A percentile compares a stretch with the other conserved stretches of the same genome.
Evolutionary conservation across 805 yeast genomes (phyloP).

Genomic region (Lachancea sp.): DNA sequence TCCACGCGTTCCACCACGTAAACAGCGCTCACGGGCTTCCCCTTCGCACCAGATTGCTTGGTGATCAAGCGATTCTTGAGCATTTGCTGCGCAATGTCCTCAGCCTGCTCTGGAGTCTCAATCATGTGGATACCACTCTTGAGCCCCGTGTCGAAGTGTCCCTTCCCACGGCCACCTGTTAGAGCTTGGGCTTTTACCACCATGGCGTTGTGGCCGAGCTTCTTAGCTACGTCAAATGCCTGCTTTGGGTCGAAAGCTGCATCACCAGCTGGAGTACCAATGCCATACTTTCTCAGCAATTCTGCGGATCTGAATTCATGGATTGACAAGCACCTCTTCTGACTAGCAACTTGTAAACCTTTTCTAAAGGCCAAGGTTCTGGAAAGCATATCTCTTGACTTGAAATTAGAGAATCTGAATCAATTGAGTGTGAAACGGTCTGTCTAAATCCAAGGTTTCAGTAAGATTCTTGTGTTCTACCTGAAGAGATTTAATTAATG

Average conservation of each 20-base stretch:
- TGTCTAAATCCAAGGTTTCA: not conserved
- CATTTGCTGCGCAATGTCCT: conserved; percentile 82
- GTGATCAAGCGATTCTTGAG: conserved; percentile 89
- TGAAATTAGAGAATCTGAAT: not conserved
- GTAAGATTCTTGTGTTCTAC: no score
- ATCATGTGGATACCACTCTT: conserved; percentile 95
- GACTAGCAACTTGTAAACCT: conserved; percentile 8
- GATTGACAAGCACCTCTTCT: conserved; percentile 68
- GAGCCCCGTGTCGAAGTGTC: conserved; percentile 91
- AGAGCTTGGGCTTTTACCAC: conserved; percentile 98
- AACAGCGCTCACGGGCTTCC: conserved; percentile 94
- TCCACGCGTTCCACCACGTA: conserved; percentile 92
- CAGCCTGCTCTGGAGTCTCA: conserved; percentile 77
- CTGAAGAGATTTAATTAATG: no score
- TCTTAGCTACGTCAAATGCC: conserved; percentile 76
- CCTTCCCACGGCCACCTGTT: conserved; percentile 99
- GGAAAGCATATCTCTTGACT: conserved; percentile 4
- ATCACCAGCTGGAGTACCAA: conserved; percentile 85
- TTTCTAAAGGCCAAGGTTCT: conserved; percentile 4
- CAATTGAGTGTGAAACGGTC: conserved; percentile 1
- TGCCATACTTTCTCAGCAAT: conserved; percentile 71
- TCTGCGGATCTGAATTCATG: conserved; percentile 96
- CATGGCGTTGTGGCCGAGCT: conserved; percentile 58
- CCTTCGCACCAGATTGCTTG: conserved; percentile 96
- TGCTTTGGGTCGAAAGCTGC: conserved; percentile 88